Conservation (phyloP, 2,329 filamentous ascomycete species). For the Didymellaceae sp. region DNA sequence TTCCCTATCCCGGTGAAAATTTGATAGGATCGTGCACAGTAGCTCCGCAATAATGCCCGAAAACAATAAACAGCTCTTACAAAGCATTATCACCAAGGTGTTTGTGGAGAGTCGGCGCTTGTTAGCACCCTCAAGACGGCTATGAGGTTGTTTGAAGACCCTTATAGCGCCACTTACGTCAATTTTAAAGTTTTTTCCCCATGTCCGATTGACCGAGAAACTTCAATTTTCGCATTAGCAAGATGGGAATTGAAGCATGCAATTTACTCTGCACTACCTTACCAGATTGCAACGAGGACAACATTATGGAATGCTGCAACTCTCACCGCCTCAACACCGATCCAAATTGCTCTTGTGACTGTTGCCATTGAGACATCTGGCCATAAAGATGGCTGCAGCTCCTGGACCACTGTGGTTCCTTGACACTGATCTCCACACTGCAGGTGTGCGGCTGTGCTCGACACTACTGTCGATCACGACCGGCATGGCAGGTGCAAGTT, state of each 20-base stretch:
- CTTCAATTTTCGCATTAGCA: constrained; percentile 15
- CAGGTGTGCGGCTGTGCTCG: constrained; percentile 18
- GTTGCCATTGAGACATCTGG: no score
- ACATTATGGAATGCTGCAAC: background rate
- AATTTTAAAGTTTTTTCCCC: constrained; percentile 24
- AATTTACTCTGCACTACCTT: constrained; percentile 3
- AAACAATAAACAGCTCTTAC: background rate
- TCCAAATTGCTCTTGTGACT: background rate
- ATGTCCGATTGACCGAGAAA: constrained; percentile 22
- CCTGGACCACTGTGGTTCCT: constrained; percentile 1
- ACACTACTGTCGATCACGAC: constrained; percentile 19
- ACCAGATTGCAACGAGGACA: background rate
- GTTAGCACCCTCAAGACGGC: background rate
- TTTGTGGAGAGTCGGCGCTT: no score
- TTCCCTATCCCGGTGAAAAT: background rate
- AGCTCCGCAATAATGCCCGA: background rate
- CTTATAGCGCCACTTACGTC: constrained; percentile 25
- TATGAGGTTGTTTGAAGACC: background rate
- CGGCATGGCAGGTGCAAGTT: constrained; percentile 10
- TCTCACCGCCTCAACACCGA: background rate
- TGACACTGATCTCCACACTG: constrained; percentile 17
- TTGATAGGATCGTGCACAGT: background rate
- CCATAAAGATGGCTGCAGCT: no score
- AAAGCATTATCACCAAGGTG: no score
- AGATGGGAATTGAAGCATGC: constrained; percentile 20